A percentile compares a stretch with the other conserved stretches of the same genome.
Evolutionary conservation across 441 rosid species (phyloP).

Genomic region (Flueggea neowawraea): DNA sequence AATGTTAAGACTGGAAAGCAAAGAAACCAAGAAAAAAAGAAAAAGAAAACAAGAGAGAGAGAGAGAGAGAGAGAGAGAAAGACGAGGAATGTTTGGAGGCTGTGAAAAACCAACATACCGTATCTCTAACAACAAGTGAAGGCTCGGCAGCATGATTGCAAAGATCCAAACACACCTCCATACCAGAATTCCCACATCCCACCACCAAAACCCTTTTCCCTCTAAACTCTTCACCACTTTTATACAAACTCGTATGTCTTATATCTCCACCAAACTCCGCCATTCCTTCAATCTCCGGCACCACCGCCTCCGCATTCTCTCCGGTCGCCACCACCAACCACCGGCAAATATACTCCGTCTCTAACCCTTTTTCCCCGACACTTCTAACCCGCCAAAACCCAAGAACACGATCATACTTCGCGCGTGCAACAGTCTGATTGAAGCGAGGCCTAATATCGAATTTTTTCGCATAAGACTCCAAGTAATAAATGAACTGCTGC

Average conservation of each 20-base stretch:
- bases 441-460: slow-evolving; percentile 25
- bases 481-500: slow-evolving; percentile 25
- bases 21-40: neutral
- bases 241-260: slow-evolving; percentile 20
- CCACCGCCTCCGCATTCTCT: slow-evolving; percentile 25
- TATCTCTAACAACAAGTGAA: slow-evolving; percentile 25
- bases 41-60: neutral
- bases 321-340: slow-evolving; percentile 33
- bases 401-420: slow-evolving; percentile 21
- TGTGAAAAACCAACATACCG: slow-evolving; percentile 14
- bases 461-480: slow-evolving; percentile 19
- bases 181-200: slow-evolving; percentile 33
- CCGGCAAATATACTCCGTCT: slow-evolving; percentile 27
- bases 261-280: slow-evolving; percentile 17
- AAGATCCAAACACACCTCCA: slow-evolving; percentile 32
- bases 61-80: too few species aligned
- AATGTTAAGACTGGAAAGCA: neutral
- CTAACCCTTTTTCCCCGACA: neutral
- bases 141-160: slow-evolving; percentile 23
- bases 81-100: neutral
- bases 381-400: slow-evolving; percentile 27
- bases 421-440: slow-evolving; percentile 21
- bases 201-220: slow-evolving; percentile 26
- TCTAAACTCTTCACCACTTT: slow-evolving; percentile 16
- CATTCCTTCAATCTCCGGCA: slow-evolving; percentile 25